Evolutionary conservation across 768 basidiomycete genomes (phyloP).

Genomic region (Asterophora lycoperdoides): DNA sequence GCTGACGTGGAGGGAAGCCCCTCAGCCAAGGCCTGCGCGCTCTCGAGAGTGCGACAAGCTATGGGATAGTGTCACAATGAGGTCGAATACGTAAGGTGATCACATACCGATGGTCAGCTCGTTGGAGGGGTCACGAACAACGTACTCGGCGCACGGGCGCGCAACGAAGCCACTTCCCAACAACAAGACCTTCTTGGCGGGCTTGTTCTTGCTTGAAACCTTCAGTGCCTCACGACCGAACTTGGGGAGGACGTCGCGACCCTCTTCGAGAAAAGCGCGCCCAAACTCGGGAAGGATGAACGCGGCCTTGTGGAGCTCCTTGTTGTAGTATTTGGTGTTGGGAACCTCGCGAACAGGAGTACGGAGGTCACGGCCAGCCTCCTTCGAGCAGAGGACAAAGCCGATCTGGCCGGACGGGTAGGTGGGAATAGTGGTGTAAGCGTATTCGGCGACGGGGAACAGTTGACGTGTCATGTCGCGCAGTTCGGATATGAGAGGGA

Average conservation of each 20-base stretch:
- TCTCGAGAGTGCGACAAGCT: conserved; percentile 87
- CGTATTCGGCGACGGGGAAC: conserved; percentile 85
- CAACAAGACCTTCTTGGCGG: conserved; percentile 71
- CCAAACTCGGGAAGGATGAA: conserved; percentile 95
- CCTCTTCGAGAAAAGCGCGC: conserved; percentile 67
- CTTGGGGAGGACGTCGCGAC: conserved; percentile 63
- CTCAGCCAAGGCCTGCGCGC: conserved; percentile 64
- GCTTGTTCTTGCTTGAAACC: conserved; percentile 32
- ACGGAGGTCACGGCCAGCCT: conserved; percentile 60
- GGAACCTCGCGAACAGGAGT: conserved; percentile 70
- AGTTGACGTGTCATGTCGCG: conserved; percentile 61
- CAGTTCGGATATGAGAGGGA: conserved; percentile 78
- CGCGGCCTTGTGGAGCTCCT: conserved; percentile 70
- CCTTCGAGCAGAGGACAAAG: conserved; percentile 86
- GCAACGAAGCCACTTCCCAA: conserved; percentile 96
- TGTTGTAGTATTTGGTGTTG: conserved; percentile 81
- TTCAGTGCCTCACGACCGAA: conserved; percentile 64
- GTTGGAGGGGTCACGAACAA: conserved; percentile 78
- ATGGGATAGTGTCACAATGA: conserved; percentile 1
- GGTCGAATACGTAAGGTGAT: background rate
- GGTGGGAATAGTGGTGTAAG: conserved; percentile 94
- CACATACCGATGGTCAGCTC: conserved; percentile 75
- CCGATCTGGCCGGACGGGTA: conserved; percentile 99
- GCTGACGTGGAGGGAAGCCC: conserved; percentile 68
- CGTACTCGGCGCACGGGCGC: conserved; percentile 92